Evolutionary conservation across 257 asterid genomes (phyloP).

Genomic region (Forsythia viridissima): DNA sequence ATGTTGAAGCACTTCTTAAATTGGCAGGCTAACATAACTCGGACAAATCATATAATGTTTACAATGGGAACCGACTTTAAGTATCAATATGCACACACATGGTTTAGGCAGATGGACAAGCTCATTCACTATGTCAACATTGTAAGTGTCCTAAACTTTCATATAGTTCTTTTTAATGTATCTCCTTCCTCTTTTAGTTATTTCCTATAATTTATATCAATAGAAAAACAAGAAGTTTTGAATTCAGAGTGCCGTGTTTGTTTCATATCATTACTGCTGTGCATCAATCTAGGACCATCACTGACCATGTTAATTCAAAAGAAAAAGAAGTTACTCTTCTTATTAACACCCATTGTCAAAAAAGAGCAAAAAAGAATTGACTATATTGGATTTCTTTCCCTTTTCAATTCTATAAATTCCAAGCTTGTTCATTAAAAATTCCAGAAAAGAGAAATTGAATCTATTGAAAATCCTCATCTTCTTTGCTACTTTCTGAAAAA

Average conservation of each 20-base stretch:
- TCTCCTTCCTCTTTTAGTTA: neutral
- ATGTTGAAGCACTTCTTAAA: neutral
- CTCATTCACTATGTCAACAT: conserved; percentile 54
- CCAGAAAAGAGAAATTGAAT: neutral
- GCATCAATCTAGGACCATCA: neutral
- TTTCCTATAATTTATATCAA: neutral
- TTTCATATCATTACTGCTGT: neutral
- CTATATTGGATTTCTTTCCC: neutral
- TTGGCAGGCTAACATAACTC: conserved; percentile 50
- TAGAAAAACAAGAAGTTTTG: neutral
- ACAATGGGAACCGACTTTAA: conserved; percentile 58
- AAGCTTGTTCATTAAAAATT: neutral
- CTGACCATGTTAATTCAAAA: neutral
- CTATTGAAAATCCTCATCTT: neutral
- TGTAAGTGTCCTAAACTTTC: conserved; percentile 28
- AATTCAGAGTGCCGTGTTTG: neutral
- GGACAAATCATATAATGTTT: conserved; percentile 54
- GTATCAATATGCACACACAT: conserved; percentile 49
- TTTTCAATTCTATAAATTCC: neutral
- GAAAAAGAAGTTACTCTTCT: neutral
- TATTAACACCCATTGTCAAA: neutral
- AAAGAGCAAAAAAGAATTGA: neutral
- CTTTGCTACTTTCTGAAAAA: neutral
- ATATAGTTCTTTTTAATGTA: neutral
- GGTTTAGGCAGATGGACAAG: conserved; percentile 63